Percentiles rank a stretch among this genome's conserved stretches.
These are phyloP conservation scores for Celoporthe dispersa DNA, from an alignment of 2,329 filamentous ascomycete species.

Conservation along the genomic window DNA sequence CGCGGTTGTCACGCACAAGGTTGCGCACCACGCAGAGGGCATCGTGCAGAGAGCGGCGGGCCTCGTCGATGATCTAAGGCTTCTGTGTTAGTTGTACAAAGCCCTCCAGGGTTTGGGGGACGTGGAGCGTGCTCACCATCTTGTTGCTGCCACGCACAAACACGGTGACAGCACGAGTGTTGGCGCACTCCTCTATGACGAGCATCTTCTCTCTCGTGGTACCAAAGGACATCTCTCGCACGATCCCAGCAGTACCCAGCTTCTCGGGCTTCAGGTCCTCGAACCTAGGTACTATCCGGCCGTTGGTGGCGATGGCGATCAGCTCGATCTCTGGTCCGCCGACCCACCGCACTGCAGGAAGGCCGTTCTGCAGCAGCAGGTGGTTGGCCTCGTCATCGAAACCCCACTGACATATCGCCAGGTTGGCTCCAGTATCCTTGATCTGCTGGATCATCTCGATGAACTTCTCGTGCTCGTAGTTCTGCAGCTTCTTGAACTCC, in stretches of 20 bases:
- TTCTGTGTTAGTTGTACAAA: conserved; percentile 25
- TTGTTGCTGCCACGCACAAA: conserved; percentile 99
- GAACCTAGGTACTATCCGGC: conserved; percentile 94
- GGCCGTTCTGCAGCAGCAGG: conserved; percentile 90
- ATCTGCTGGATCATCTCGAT: conserved; percentile 98
- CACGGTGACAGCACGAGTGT: conserved; percentile 92
- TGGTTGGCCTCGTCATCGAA: conserved; percentile 99
- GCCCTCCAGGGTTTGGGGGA: conserved; percentile 17
- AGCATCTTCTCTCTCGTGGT: conserved; percentile 99
- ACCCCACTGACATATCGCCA: conserved; percentile 99
- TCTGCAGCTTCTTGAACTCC: conserved; percentile 97
- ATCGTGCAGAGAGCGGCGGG: conserved; percentile 95
- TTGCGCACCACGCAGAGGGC: conserved; percentile 97
- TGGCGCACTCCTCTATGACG: conserved; percentile 98
- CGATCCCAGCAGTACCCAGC: conserved; percentile 85
- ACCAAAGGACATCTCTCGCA: conserved; percentile 94
- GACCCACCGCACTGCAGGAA: conserved; percentile 97
- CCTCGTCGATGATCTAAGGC: conserved; percentile 91
- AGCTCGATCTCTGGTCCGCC: conserved; percentile 97
- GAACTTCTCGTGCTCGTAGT: conserved; percentile 95
- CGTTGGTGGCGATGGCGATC: conserved; percentile 98
- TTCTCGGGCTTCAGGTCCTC: conserved; percentile 92
- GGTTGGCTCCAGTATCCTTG: conserved; percentile 94
- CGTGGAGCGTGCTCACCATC: conserved; percentile 69
- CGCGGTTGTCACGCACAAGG: conserved; percentile 91